Conservation (phyloP, 2,329 filamentous ascomycete genomes). For the Trichoderma atroviride region DNA sequence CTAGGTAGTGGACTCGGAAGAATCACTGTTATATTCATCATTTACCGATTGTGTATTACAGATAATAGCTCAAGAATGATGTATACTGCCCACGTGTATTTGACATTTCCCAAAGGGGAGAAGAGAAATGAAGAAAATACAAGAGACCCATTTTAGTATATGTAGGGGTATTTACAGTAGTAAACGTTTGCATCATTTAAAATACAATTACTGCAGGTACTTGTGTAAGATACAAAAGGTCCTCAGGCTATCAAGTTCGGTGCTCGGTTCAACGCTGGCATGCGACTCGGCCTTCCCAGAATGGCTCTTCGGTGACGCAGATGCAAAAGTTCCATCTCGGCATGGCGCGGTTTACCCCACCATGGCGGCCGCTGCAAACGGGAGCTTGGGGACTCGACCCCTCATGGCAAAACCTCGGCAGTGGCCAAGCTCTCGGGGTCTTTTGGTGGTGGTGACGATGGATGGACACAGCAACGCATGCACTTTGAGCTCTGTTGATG, state of each 20-base stretch:
- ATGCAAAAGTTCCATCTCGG: background rate
- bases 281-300: background rate
- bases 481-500: background rate
- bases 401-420: background rate
- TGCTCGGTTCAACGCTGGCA: background rate
- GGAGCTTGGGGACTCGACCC: background rate
- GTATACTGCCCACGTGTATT: background rate
- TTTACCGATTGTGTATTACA: accelerated
- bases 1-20: background rate
- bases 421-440: background rate
- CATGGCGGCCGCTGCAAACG: background rate
- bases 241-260: background rate
- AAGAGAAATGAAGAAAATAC: background rate
- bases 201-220: background rate
- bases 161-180: too few relatives aligned
- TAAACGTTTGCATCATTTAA: background rate
- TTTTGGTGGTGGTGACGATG: background rate
- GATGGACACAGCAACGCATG: background rate
- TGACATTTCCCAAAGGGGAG: background rate
- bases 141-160: background rate
- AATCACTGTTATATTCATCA: background rate
- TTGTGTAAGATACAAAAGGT: background rate
- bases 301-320: background rate
- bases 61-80: background rate
- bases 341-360: background rate